These are phyloP conservation scores for Zalerion maritima DNA, from an alignment of 495 filamentous ascomycete species.

Conservation along the genomic window DNA sequence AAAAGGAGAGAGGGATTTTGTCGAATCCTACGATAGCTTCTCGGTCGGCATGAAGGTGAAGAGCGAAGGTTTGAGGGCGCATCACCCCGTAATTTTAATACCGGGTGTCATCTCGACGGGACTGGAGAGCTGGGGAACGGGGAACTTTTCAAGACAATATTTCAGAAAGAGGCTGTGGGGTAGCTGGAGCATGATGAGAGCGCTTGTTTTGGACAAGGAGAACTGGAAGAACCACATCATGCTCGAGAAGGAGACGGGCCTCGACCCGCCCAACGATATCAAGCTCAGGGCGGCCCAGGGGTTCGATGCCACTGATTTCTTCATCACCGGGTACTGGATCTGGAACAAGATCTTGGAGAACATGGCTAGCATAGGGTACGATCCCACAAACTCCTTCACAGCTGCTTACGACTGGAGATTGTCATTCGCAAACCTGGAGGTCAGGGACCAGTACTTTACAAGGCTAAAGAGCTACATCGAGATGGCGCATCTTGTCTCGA, in stretches of 20 bases:
- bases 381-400: slow-evolving; percentile 87
- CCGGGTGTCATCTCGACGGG: slow-evolving; percentile 96
- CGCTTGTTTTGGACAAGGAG: slow-evolving; percentile 82
- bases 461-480: slow-evolving; percentile 83
- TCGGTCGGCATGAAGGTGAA: slow-evolving; percentile 69
- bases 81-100: slow-evolving; percentile 90
- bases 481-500: slow-evolving; percentile 48
- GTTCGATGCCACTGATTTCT: slow-evolving; percentile 97
- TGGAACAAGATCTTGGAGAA: slow-evolving; percentile 99
- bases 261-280: slow-evolving; percentile 84
- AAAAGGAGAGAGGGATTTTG: slow-evolving; percentile 70
- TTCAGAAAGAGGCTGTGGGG: slow-evolving; percentile 92
- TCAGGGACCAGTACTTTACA: slow-evolving; percentile 85
- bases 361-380: slow-evolving; percentile 86
- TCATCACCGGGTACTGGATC: slow-evolving; percentile 85
- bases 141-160: slow-evolving; percentile 64
- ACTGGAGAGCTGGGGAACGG: slow-evolving; percentile 90
- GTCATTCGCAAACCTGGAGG: slow-evolving; percentile 77
- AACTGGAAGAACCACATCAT: slow-evolving; percentile 94
- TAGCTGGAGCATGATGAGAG: slow-evolving; percentile 96
- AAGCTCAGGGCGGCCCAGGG: slow-evolving; percentile 92
- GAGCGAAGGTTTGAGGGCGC: slow-evolving; percentile 65
- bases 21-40: slow-evolving; percentile 81
- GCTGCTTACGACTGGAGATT: slow-evolving; percentile 97
- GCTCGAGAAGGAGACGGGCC: slow-evolving; percentile 78